Conservation (phyloP, 441 rosid genomes). For the Oxalis stricta region DNA sequence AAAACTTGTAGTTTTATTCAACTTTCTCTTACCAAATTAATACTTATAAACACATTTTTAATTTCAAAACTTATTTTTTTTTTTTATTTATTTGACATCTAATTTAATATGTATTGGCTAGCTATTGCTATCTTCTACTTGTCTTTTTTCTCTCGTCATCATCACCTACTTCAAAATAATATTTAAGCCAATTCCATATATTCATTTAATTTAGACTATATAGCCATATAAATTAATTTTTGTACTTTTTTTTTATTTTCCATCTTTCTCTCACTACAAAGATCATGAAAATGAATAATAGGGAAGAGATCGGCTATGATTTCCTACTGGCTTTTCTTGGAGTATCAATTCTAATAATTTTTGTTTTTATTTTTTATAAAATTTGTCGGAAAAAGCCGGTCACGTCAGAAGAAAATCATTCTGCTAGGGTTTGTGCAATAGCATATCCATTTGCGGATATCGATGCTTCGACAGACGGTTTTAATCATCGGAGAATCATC, state of each 20-base stretch:
- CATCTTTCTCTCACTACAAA: neutral
- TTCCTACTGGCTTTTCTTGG: slow-evolving; percentile 32
- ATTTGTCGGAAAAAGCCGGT: slow-evolving; percentile 39
- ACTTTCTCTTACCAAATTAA: slow-evolving; percentile 20
- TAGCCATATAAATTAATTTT: too few species aligned
- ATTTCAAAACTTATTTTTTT: too few species aligned
- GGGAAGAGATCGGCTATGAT: slow-evolving; percentile 29
- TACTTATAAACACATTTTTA: slow-evolving; percentile 9
- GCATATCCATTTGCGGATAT: slow-evolving; percentile 42
- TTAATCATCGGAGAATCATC: slow-evolving; percentile 37
- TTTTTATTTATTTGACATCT: too few species aligned
- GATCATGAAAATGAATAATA: slow-evolving; percentile 20
- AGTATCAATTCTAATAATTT: slow-evolving; percentile 24
- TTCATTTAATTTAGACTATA: too few species aligned
- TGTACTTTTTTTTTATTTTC: neutral
- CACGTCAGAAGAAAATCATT: slow-evolving; percentile 25
- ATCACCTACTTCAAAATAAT: neutral
- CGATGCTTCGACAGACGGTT: slow-evolving; percentile 61
- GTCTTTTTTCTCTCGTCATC: neutral
- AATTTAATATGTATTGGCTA: too few species aligned
- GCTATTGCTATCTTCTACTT: neutral
- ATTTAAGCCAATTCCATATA: neutral
- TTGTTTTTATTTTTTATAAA: slow-evolving; percentile 27
- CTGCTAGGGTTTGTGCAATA: slow-evolving; percentile 21
- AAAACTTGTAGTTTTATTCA: slow-evolving; percentile 3